phyloP scores from a whole-genome alignment of 805 yeast genomes.

The Yamadazyma sp. region DNA sequence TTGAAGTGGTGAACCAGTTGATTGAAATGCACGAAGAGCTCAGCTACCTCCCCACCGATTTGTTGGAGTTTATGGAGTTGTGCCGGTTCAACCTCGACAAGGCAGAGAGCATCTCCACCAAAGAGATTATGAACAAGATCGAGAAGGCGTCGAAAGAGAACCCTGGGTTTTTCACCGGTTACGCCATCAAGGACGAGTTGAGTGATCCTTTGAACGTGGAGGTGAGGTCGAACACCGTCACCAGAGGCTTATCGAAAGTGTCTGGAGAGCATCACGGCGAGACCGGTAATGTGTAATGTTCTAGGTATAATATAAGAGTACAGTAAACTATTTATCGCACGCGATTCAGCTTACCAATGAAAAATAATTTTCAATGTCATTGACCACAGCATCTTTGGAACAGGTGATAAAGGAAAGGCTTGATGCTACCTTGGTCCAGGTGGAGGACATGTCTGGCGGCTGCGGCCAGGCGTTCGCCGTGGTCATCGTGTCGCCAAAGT shows the following conservation, averaged over 20 bases:
- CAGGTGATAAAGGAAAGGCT: slow-evolving; percentile 53
- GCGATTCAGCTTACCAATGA: neutral
- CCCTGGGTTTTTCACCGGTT: slow-evolving; percentile 28
- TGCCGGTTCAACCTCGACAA: slow-evolving; percentile 22
- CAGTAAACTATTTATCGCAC: neutral
- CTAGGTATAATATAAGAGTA: neutral
- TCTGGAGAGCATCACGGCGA: slow-evolving; percentile 31
- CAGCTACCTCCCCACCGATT: slow-evolving; percentile 69
- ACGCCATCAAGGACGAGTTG: slow-evolving; percentile 16
- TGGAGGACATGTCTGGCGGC: slow-evolving; percentile 83
- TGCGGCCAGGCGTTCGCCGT: slow-evolving; percentile 99
- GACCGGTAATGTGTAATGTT: slow-evolving; percentile 19
- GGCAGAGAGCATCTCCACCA: slow-evolving; percentile 25
- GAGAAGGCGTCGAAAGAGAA: slow-evolving; percentile 33
- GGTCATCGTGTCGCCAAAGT: slow-evolving; percentile 69
- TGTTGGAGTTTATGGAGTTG: slow-evolving; percentile 49
- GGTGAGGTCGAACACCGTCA: slow-evolving; percentile 31
- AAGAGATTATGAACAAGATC: slow-evolving; percentile 36
- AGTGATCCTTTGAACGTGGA: slow-evolving; percentile 23
- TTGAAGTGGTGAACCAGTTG: slow-evolving; percentile 83
- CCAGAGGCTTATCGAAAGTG: slow-evolving; percentile 30
- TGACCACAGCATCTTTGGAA: slow-evolving; percentile 45
- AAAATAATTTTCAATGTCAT: slow-evolving; percentile 6
- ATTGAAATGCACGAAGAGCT: slow-evolving; percentile 81
- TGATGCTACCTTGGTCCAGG: slow-evolving; percentile 64